Percentiles rank a stretch among this genome's conserved stretches.
These are phyloP conservation scores for Aspergillus indologenus DNA, from an alignment of 495 filamentous ascomycete genomes.

Conservation along the genomic window DNA sequence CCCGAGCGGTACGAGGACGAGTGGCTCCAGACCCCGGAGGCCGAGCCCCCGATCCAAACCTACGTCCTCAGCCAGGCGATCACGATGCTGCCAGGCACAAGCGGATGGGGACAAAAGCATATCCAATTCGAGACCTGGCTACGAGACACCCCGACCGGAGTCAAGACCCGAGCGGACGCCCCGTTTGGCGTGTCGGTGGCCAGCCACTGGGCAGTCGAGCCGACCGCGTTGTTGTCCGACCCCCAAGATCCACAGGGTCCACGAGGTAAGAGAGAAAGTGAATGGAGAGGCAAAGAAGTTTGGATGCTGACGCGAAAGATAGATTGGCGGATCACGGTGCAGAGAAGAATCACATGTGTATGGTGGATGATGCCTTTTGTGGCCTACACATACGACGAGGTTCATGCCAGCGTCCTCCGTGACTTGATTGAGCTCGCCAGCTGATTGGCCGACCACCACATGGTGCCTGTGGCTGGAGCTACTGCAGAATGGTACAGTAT, in stretches of 20 bases:
- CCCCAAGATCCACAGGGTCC: background rate
- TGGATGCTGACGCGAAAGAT: too few relatives aligned
- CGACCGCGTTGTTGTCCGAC: background rate
- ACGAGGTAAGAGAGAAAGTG: background rate
- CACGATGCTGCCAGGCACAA: background rate
- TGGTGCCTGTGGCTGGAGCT: too few relatives aligned
- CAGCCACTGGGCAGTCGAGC: conserved; percentile 3
- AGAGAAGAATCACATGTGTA: conserved; percentile 5
- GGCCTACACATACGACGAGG: conserved; percentile 7
- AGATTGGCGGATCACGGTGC: background rate
- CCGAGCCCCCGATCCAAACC: conserved; percentile 4
- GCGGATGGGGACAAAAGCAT: conserved; percentile 1
- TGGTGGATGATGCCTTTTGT: conserved; percentile 13
- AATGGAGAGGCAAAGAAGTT: too few relatives aligned
- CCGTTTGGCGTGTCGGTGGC: conserved; percentile 2
- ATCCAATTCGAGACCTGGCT: conserved; percentile 6
- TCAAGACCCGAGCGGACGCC: conserved; percentile 5
- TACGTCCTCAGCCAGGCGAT: conserved; percentile 1
- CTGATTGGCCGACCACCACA: too few relatives aligned
- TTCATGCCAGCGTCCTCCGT: background rate
- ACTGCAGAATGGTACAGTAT: too few relatives aligned
- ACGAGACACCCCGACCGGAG: background rate
- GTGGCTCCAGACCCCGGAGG: conserved; percentile 2
- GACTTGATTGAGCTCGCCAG: too few relatives aligned
- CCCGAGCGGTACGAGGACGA: conserved; percentile 4